A percentile compares a stretch with the other conserved stretches of the same genome.
These are phyloP conservation scores for Aureobasidium uvarum DNA, from an alignment of 2,329 filamentous ascomycete genomes.

Conservation along the genomic window DNA sequence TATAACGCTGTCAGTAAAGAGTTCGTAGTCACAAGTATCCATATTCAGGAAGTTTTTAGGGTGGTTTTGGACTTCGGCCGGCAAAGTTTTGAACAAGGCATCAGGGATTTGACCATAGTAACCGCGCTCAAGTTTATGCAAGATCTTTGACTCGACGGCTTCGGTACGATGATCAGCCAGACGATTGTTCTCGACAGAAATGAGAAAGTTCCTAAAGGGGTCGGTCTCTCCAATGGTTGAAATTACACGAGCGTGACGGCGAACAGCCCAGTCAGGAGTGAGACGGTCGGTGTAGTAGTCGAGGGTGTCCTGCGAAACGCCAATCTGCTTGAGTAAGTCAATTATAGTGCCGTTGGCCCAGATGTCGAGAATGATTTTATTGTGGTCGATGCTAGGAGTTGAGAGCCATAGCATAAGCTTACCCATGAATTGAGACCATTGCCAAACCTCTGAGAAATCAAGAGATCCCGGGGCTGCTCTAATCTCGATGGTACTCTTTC, in stretches of 20 bases:
- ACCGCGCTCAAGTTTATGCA: not conserved
- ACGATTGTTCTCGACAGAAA: conserved; percentile 2
- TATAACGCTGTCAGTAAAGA: not conserved
- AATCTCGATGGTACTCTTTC: not conserved
- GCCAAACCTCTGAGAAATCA: not conserved
- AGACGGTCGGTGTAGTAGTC: conserved; percentile 18
- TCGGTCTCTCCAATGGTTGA: not conserved
- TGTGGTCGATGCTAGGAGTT: not conserved
- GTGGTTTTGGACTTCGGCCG: not conserved
- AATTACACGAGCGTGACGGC: not conserved
- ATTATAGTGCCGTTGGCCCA: not conserved
- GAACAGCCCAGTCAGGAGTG: not conserved
- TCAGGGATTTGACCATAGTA: not conserved
- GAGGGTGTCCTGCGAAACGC: not conserved
- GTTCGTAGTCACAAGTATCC: not conserved
- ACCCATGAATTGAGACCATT: not conserved
- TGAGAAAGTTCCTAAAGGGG: not conserved
- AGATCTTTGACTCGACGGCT: not conserved
- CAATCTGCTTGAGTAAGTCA: not conserved
- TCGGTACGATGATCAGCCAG: not conserved
- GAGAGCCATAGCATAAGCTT: conserved; percentile 15
- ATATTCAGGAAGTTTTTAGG: not conserved
- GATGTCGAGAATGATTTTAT: not conserved
- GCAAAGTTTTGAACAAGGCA: not conserved
- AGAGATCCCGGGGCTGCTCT: not conserved